Base-by-base conservation (phyloP, 2,329 filamentous ascomycete species). In the Calonectria crousiana region DNA sequence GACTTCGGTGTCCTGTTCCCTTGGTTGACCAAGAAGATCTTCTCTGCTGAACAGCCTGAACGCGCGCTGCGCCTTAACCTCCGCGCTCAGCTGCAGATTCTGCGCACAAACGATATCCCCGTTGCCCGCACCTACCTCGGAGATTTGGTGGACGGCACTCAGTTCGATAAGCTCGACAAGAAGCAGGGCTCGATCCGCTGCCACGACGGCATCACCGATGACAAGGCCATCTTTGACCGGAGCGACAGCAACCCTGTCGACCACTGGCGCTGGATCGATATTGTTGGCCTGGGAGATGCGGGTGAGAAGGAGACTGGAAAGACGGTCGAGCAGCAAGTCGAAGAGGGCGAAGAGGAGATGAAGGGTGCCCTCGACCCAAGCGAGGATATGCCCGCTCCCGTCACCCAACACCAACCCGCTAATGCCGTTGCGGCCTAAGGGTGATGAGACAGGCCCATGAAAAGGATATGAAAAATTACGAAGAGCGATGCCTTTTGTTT, bases 1-100 rank as follows among this genome's bases (percentile, higher is more conserved):
- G 95, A 98, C 81, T 97, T 97, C 78, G 95, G 94, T 44, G 86
- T 97, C 30, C 85, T 98, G 28, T 97, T 97, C 81, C 95, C 95
- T 0, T 94, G 92, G 89, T 79, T 93, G 60, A 92, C 90, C 11
- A 89, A 88, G 79, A 88, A 87, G 77, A 87, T 92, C 11, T 91
- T 92, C 77, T 87, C 87, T 2, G 89, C 89, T 0, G 88, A 90
- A 60, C 86, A 90, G 67, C 91, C 92, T 0, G 91, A 92, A 80
- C 87, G 90, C 16, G 88, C 90, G 0, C 82, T 93, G 65, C 87
- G 90, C 26, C 84, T 93, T 2, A 93, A 93, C 76, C 84, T 90
- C 5, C 86, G 92, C 2, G 91, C 91, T 2, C 84, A 90, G 30
- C 83, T 92, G 64, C 91, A 93, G 82, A 82, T 91, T 8, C 78